Evolutionary conservation across 2,329 filamentous ascomycete species (phyloP), one percentile per base, ranked within the genome.

Genomic region (Fusarium zealandicum): DNA sequence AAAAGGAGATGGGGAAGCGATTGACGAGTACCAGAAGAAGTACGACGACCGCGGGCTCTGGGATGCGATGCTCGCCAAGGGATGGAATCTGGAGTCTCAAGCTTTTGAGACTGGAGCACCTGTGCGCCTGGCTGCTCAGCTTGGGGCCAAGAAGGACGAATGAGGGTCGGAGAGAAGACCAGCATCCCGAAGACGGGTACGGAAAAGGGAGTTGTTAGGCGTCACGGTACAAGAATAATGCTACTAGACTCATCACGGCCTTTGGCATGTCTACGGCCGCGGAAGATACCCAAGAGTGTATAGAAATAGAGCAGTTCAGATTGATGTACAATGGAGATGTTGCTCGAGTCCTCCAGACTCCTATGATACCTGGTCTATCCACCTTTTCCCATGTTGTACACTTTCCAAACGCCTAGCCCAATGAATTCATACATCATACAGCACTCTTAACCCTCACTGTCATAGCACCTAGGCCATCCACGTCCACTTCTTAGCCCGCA

Each of bases 401-500:
- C 38, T 64, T 59, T 54, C 65, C 57, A 36, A 69, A 69, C 67
- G 64, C 68, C 64, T 42, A 39, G 39, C 22, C 48, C 25, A 51
- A 16, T 53, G 42, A 44, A 40, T 54, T 64, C 62, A 68, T 65
- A 54, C 59, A 63, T 63, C 54, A 53, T 65, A 39, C 45, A 55
- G 5, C 33, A 57, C 43, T 61, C 48, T 22, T 58, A 55, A 56
- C 42, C 59, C 48, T 20, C 58, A 55, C 52, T 59, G 6, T n/a
- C 44, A 43, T 18, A 18, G 3, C 10, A 12, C 13, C 42, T 30
- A 87, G 10, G 74, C 76, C 48, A 87, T 42, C 2, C 83, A 84
- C 1, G 79, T 59, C 30, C 77, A 78, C 28, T 78, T 78, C 69
- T 80, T 72, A 0, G 78, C 78, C 30, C 87, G 78, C 86, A 89